Conservation (phyloP, 257 asterid species). For the Coffea eugenioides region DNA sequence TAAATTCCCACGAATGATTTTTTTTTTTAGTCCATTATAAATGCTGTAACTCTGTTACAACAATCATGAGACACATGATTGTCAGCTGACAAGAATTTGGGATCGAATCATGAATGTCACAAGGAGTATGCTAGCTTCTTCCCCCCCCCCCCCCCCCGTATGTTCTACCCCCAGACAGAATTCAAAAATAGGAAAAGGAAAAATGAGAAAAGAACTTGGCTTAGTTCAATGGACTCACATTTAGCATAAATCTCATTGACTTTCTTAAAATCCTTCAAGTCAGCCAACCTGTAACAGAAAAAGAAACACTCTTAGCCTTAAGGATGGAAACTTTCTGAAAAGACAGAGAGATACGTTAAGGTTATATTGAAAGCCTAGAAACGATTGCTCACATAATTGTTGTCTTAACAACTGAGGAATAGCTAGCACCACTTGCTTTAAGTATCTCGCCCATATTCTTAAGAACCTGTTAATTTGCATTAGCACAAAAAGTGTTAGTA, state of each 20-base stretch:
- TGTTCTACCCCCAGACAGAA: not conserved
- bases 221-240: slow-evolving; percentile 55
- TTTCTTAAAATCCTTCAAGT: slow-evolving; percentile 87
- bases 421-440: slow-evolving; percentile 85
- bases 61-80: not conserved
- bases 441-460: slow-evolving; percentile 98
- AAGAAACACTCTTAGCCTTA: slow-evolving; percentile 16
- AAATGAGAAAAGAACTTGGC: not conserved
- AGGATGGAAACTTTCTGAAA: slow-evolving; percentile 8
- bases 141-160: not conserved
- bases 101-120: not conserved
- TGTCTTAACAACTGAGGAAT: slow-evolving; percentile 95
- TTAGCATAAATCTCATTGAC: slow-evolving; percentile 93
- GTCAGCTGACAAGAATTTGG: not conserved
- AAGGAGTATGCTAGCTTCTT: not conserved
- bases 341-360: slow-evolving; percentile 5
- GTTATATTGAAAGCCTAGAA: slow-evolving; percentile 8
- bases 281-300: slow-evolving; percentile 76
- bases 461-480: slow-evolving; percentile 54
- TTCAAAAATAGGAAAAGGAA: not conserved
- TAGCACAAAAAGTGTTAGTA: slow-evolving; percentile 15
- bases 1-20: not conserved
- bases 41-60: too few relatives aligned
- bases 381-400: slow-evolving; percentile 72
- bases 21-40: too few relatives aligned